These are phyloP conservation scores for Penicillium hesseltinei DNA, from an alignment of 2,329 filamentous ascomycete species.

Conservation along the genomic window DNA sequence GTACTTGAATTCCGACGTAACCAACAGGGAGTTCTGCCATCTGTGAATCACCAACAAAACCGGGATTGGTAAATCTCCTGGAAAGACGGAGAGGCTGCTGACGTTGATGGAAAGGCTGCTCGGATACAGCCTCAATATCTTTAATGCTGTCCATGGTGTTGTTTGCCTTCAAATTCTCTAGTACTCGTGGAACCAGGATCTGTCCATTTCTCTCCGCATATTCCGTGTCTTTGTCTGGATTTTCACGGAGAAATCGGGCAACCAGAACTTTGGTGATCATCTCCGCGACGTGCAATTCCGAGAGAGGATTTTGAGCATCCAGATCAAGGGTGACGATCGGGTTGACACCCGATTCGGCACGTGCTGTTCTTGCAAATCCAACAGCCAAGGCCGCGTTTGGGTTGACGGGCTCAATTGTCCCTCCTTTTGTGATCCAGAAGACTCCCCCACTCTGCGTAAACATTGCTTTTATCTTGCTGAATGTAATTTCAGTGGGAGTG, in stretches of 20 bases:
- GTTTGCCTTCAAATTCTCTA: slow-evolving; percentile 15
- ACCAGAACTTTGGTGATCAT: slow-evolving; percentile 16
- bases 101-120: slow-evolving; percentile 15
- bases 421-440: slow-evolving; percentile 27
- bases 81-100: slow-evolving; percentile 11
- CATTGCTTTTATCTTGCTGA: slow-evolving; percentile 18
- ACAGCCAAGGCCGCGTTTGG: slow-evolving; percentile 19
- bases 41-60: slow-evolving; percentile 12
- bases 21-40: slow-evolving; percentile 10
- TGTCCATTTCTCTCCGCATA: slow-evolving; percentile 24
- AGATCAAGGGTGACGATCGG: slow-evolving; percentile 28
- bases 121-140: neutral
- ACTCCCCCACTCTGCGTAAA: slow-evolving; percentile 18
- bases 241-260: slow-evolving; percentile 5
- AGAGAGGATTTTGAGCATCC: slow-evolving; percentile 11
- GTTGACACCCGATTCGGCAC: slow-evolving; percentile 24
- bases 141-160: neutral
- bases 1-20: slow-evolving; percentile 35
- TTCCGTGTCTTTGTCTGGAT: slow-evolving; percentile 21
- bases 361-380: slow-evolving; percentile 29
- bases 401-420: slow-evolving; percentile 4
- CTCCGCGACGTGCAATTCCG: neutral
- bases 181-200: slow-evolving; percentile 25
- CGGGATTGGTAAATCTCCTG: neutral
- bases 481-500: neutral